Percentiles rank a stretch among this genome's conserved stretches.
These are phyloP conservation scores for Evernia prunastri DNA, from an alignment of 495 filamentous ascomycete species.

Conservation along the genomic window DNA sequence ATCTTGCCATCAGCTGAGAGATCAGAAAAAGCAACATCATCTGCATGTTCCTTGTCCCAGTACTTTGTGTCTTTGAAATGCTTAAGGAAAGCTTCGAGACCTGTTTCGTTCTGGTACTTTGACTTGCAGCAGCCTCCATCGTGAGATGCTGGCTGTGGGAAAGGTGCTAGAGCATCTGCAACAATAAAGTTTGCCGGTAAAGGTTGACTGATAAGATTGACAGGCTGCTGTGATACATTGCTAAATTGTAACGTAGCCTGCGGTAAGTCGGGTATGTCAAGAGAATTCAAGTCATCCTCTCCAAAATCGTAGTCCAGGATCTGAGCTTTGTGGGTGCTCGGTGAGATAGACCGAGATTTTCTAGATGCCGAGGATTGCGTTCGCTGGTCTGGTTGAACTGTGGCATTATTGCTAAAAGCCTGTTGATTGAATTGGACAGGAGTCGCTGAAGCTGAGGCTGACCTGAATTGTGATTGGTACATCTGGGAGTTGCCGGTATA, in stretches of 20 bases:
- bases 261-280: slow-evolving; percentile 26
- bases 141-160: slow-evolving; percentile 21
- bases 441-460: not conserved
- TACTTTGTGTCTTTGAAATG: not conserved
- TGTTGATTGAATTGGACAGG: slow-evolving; percentile 3
- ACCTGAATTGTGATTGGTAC: slow-evolving; percentile 5
- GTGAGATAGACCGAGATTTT: slow-evolving; percentile 4
- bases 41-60: slow-evolving; percentile 19
- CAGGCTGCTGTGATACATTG: not conserved
- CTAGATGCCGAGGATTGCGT: not conserved
- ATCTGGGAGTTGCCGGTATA: slow-evolving; percentile 3
- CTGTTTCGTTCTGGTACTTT: slow-evolving; percentile 9
- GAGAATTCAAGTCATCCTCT: slow-evolving; percentile 23
- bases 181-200: slow-evolving; percentile 26
- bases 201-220: slow-evolving; percentile 20
- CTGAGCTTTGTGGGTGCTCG: not conserved
- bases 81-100: not conserved
- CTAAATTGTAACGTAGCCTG: slow-evolving; percentile 4
- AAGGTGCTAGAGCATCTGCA: slow-evolving; percentile 27
- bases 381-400: too few relatives aligned
- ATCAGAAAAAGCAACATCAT: slow-evolving; percentile 16
- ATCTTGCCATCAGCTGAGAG: slow-evolving; percentile 2
- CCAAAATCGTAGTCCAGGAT: slow-evolving; percentile 13
- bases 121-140: slow-evolving; percentile 20
- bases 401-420: not conserved